phyloP scores from a whole-genome alignment of 1,284 basidiomycete genomes.

The Xerocomus minutiporus region DNA sequence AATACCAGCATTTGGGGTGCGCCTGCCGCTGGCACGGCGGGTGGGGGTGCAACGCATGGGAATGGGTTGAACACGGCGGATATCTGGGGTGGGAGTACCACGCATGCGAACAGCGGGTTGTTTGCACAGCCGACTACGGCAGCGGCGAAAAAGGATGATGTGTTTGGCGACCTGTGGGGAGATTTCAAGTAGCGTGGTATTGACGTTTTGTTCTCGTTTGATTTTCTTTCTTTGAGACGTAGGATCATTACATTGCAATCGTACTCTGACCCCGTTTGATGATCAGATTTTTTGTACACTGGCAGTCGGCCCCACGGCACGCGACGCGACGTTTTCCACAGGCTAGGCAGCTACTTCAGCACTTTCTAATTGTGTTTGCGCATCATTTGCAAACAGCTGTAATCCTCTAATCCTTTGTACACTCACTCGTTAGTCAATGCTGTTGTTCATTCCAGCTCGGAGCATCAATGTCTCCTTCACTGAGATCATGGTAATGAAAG shows the following conservation, averaged over 20 bases:
- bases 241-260: too few species aligned
- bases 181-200: conserved; percentile 55
- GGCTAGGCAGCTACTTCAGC: too few species aligned
- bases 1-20: conserved; percentile 43
- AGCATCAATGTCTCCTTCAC: too few species aligned
- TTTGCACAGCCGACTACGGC: conserved; percentile 31
- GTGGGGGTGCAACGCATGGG: background rate
- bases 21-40: conserved; percentile 16
- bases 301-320: fast-evolving
- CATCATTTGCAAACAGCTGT: too few species aligned
- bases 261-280: too few species aligned
- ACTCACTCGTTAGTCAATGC: fast-evolving
- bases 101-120: conserved; percentile 29
- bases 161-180: conserved; percentile 77
- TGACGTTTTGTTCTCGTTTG: too few species aligned
- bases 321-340: too few species aligned
- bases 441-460: too few species aligned
- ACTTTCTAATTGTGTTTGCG: too few species aligned
- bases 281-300: too few species aligned
- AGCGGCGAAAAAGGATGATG: conserved; percentile 68
- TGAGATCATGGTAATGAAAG: too few species aligned
- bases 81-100: conserved; percentile 46
- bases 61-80: conserved; percentile 44
- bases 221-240: background rate
- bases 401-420: too few species aligned